phyloP scores from a whole-genome alignment of 2,329 filamentous ascomycete genomes.

The Metarhizium humberi region DNA sequence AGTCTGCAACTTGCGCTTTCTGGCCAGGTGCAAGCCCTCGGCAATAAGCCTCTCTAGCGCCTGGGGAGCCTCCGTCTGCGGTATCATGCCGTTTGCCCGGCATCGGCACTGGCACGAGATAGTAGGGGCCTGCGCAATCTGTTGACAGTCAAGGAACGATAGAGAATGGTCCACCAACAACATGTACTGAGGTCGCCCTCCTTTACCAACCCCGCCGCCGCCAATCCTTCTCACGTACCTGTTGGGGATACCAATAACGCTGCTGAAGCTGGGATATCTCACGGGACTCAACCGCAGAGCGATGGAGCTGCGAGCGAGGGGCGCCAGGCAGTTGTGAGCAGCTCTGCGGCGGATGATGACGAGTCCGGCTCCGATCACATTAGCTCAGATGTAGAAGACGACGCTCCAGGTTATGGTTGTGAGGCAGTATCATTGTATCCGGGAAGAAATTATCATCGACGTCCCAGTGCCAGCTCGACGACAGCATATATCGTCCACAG shows the following conservation, averaged over 20 bases:
- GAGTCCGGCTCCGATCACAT: conserved; percentile 9
- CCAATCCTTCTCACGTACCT: neutral
- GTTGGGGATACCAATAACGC: neutral
- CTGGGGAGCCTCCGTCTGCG: neutral
- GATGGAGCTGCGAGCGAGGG: conserved; percentile 14
- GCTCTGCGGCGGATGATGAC: conserved; percentile 13
- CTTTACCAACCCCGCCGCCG: neutral
- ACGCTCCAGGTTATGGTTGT: conserved; percentile 14
- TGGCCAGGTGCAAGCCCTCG: too few relatives aligned
- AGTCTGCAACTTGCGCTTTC: too few relatives aligned
- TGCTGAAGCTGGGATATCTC: neutral
- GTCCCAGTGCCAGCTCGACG: conserved; percentile 22
- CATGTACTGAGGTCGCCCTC: neutral
- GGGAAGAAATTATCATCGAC: conserved; percentile 27
- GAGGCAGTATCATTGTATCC: conserved; percentile 37
- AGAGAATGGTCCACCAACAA: neutral
- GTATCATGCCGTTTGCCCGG: neutral
- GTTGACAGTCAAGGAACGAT: neutral
- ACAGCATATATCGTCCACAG: conserved; percentile 21
- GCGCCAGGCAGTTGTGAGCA: too few relatives aligned
- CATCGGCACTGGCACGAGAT: neutral
- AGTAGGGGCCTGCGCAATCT: neutral
- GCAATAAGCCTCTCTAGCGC: too few relatives aligned
- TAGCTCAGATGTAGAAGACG: conserved; percentile 20
- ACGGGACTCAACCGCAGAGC: neutral